Evolutionary conservation across 2,329 filamentous ascomycete species (phyloP).

Genomic region (Shiraia sp.): DNA sequence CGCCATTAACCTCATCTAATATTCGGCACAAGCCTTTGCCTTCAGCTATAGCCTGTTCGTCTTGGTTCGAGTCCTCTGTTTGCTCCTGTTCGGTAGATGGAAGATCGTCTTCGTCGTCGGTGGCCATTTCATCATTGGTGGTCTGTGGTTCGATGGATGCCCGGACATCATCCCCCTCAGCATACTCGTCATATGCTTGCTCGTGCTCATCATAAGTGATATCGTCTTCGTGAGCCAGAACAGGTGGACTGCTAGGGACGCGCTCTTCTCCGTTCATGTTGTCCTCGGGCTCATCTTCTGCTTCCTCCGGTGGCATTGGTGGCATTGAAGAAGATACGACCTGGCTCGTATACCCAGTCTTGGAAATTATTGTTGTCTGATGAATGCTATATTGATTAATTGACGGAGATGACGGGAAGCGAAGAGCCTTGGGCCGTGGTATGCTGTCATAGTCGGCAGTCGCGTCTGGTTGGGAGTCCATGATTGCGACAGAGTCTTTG

Average conservation of each 20-base stretch:
- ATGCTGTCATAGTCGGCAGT: conserved; percentile 28
- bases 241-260: conserved; percentile 44
- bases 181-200: conserved; percentile 15
- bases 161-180: conserved; percentile 18
- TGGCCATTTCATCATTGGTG: conserved; percentile 19
- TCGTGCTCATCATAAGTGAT: conserved; percentile 25
- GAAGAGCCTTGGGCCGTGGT: conserved; percentile 29
- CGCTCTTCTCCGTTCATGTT: conserved; percentile 28
- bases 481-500: conserved; percentile 47
- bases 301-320: conserved; percentile 27
- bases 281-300: conserved; percentile 3
- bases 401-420: conserved; percentile 45
- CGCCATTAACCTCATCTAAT: conserved; percentile 12
- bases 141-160: conserved; percentile 5
- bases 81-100: conserved; percentile 22
- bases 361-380: conserved; percentile 37
- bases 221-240: conserved; percentile 24
- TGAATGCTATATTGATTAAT: conserved; percentile 41
- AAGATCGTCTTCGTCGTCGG: conserved; percentile 26
- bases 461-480: conserved; percentile 50
- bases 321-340: conserved; percentile 37
- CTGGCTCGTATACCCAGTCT: conserved; percentile 37
- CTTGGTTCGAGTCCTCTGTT: conserved; percentile 7
- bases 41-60: conserved; percentile 6
- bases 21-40: conserved; percentile 10